These are phyloP conservation scores for Alternaria arbusti DNA, from an alignment of 2,329 filamentous ascomycete species.

Conservation along the genomic window DNA sequence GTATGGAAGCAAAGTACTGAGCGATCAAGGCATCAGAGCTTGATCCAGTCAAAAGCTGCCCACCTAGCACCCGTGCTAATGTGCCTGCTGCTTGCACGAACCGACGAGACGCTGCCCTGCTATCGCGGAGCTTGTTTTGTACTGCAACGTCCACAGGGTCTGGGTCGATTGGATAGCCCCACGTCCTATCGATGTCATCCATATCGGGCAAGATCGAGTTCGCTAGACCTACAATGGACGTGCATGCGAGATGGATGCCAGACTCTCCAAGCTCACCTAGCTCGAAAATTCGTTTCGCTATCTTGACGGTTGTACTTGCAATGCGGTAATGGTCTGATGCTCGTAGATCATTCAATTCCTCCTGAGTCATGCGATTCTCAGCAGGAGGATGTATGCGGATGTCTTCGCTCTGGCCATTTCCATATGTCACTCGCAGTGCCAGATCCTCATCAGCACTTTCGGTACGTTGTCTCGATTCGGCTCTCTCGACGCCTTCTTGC, in stretches of 20 bases:
- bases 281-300: slow-evolving; percentile 63
- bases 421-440: slow-evolving; percentile 63
- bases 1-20: slow-evolving; percentile 57
- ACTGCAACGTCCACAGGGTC: slow-evolving; percentile 58
- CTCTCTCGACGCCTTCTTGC: slow-evolving; percentile 51
- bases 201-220: slow-evolving; percentile 60
- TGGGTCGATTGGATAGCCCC: slow-evolving; percentile 67
- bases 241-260: slow-evolving; percentile 54
- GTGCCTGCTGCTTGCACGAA: slow-evolving; percentile 69
- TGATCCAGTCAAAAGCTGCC: slow-evolving; percentile 55
- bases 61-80: slow-evolving; percentile 63
- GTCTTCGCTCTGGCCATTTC: slow-evolving; percentile 66
- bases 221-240: slow-evolving; percentile 46
- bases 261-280: slow-evolving; percentile 41
- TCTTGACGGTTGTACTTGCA: slow-evolving; percentile 60
- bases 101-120: slow-evolving; percentile 62
- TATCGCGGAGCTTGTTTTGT: slow-evolving; percentile 63
- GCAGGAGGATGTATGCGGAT: slow-evolving; percentile 55
- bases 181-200: slow-evolving; percentile 61
- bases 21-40: slow-evolving; percentile 46
- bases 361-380: slow-evolving; percentile 39
- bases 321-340: slow-evolving; percentile 64
- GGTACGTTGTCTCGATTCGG: slow-evolving; percentile 57
- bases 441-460: slow-evolving; percentile 54
- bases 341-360: slow-evolving; percentile 56